Conservation (phyloP, 2,329 filamentous ascomycete genomes). For the Zopfia rhizophila region DNA sequence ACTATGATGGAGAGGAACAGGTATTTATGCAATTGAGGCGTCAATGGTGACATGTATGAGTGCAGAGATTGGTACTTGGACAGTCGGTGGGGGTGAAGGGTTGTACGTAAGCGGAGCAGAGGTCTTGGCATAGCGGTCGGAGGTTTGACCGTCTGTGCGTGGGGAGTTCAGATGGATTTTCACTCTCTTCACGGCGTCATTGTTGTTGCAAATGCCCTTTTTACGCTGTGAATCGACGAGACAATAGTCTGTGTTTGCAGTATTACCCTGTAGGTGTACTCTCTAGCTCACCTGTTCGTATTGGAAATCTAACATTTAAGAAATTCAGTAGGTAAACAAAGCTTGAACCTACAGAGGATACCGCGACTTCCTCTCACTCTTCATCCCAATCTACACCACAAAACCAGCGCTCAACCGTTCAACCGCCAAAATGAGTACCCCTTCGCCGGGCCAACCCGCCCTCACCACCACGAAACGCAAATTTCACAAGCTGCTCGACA, state of each 20-base stretch:
- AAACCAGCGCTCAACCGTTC: not conserved
- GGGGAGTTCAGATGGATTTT: no score
- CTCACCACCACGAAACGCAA: constrained; percentile 87
- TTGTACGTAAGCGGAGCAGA: constrained; percentile 3
- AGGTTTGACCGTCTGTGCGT: no score
- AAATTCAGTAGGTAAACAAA: constrained; percentile 37
- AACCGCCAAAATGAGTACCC: constrained; percentile 22
- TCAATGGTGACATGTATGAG: constrained; percentile 11
- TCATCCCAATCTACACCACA: no score
- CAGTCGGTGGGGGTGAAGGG: constrained; percentile 36
- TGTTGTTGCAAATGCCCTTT: no score
- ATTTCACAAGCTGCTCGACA: constrained; percentile 79
- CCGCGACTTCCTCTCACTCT: not conserved
- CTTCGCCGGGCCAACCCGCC: constrained; percentile 46
- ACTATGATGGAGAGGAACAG: constrained; percentile 44
- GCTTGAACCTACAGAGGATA: constrained; percentile 22
- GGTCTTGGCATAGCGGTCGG: constrained; percentile 28
- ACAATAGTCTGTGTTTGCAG: no score
- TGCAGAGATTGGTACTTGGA: no score
- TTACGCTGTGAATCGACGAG: no score
- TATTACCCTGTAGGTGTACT: no score
- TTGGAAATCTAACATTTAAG: no score
- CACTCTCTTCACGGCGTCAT: no score
- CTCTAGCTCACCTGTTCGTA: no score
- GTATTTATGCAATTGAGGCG: constrained; percentile 27